Conservation (phyloP, 352 stramenopile genomes). For the Phytophthora cryptogea region DNA sequence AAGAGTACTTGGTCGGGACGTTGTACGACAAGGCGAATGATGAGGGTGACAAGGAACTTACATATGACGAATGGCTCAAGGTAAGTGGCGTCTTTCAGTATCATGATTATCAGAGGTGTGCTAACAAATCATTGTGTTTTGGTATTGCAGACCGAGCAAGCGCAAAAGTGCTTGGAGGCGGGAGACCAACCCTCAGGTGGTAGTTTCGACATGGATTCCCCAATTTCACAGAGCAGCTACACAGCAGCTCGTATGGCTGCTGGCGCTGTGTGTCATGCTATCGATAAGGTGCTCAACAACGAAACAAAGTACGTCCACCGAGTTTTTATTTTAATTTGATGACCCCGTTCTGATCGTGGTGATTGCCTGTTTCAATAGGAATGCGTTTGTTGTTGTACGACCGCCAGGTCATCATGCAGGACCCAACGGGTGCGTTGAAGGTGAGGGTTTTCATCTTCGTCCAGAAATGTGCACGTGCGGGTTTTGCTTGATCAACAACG, state of each 20-base stretch:
- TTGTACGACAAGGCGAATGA: slow-evolving; percentile 35
- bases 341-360: slow-evolving; percentile 2
- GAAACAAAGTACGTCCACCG: slow-evolving; percentile 48
- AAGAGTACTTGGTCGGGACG: slow-evolving; percentile 45
- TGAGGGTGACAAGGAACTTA: slow-evolving; percentile 32
- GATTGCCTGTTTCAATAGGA: slow-evolving; percentile 31
- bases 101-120: neutral
- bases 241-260: slow-evolving; percentile 54
- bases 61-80: slow-evolving; percentile 53
- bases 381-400: slow-evolving; percentile 64
- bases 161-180: slow-evolving; percentile 50
- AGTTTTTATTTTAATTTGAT: neutral
- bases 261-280: slow-evolving; percentile 62
- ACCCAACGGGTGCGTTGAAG: slow-evolving; percentile 63
- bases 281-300: slow-evolving; percentile 65
- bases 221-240: slow-evolving; percentile 68
- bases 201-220: slow-evolving; percentile 68
- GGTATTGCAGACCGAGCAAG: slow-evolving; percentile 40
- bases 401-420: slow-evolving; percentile 66
- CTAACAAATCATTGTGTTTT: slow-evolving; percentile 8
- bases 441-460: slow-evolving; percentile 51
- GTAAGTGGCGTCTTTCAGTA: slow-evolving; percentile 19
- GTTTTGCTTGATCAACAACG: slow-evolving; percentile 74
- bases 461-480: slow-evolving; percentile 68
- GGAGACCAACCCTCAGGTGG: slow-evolving; percentile 50